phyloP scores from a whole-genome alignment of 352 stramenopile genomes.

The Phytophthora pinifolia region DNA sequence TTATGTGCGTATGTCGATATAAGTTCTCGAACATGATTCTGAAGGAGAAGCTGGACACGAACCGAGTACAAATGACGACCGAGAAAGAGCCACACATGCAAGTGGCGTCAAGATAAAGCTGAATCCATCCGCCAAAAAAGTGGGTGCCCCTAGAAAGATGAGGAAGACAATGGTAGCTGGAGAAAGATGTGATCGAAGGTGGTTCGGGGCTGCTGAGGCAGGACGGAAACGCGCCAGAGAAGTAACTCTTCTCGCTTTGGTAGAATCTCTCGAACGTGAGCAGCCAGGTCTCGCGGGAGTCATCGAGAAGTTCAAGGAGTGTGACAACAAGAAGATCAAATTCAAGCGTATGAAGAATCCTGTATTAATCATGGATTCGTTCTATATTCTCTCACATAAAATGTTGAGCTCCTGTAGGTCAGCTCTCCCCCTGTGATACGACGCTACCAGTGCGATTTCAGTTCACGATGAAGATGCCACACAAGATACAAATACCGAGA shows the following conservation, averaged over 20 bases:
- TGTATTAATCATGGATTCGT: slow-evolving; percentile 4
- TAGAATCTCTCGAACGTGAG: slow-evolving; percentile 1
- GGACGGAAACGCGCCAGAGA: not conserved
- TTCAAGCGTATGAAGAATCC: slow-evolving; percentile 7
- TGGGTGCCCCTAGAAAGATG: not conserved
- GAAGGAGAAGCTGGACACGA: too few relatives aligned
- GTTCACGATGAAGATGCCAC: too few relatives aligned
- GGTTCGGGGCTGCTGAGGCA: slow-evolving; percentile 1
- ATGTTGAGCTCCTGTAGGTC: too few relatives aligned
- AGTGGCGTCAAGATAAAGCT: not conserved
- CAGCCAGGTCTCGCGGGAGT: not conserved
- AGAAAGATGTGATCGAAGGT: not conserved
- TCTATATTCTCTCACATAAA: slow-evolving; percentile 20
- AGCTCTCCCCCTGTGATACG: too few relatives aligned
- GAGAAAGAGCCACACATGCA: too few relatives aligned
- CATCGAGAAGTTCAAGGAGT: not conserved
- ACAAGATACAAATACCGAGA: too few relatives aligned
- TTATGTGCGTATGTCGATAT: too few relatives aligned
- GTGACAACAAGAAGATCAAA: slow-evolving; percentile 5
- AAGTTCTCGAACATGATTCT: too few relatives aligned
- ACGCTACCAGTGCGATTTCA: too few relatives aligned
- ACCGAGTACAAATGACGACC: too few relatives aligned
- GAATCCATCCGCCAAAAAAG: not conserved
- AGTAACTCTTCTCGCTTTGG: slow-evolving; percentile 6
- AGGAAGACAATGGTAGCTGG: not conserved